phyloP scores from a whole-genome alignment of 176 grass and related monocot genomes.

The Thinopyrum elongatum region DNA sequence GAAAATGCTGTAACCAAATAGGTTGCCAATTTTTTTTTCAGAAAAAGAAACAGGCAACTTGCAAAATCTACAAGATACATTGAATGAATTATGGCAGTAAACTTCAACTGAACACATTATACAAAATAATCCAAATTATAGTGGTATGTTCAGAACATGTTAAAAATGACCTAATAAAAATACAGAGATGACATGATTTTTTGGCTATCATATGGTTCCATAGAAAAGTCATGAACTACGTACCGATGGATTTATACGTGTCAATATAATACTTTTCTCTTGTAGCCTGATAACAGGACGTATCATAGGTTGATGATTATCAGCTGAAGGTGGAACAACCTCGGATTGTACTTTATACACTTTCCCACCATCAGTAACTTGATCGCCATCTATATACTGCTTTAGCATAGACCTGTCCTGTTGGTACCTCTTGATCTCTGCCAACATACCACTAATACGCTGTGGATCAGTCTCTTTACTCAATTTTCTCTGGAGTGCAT shows the following conservation, averaged over 20 bases:
- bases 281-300: conserved; percentile 91
- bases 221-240: conserved; percentile 8
- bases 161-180: background rate
- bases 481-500: conserved; percentile 91
- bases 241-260: conserved; percentile 71
- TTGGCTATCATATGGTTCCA: background rate
- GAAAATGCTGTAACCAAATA: background rate
- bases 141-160: background rate
- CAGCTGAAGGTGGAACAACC: conserved; percentile 73
- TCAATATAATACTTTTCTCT: conserved; percentile 85
- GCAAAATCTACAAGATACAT: background rate
- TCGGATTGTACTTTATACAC: conserved; percentile 87
- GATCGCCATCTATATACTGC: conserved; percentile 86
- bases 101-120: background rate
- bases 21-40: background rate
- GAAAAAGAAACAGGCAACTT: conserved; percentile 14
- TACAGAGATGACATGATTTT: background rate
- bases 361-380: conserved; percentile 75
- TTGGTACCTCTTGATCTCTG: conserved; percentile 95
- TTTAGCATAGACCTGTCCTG: conserved; percentile 86
- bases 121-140: background rate
- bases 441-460: conserved; percentile 70
- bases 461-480: conserved; percentile 75
- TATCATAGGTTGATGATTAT: conserved; percentile 77
- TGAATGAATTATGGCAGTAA: conserved; percentile 6